Base-by-base conservation (phyloP, 2,329 filamentous ascomycete species). In the Juglanconis juglandina region DNA sequence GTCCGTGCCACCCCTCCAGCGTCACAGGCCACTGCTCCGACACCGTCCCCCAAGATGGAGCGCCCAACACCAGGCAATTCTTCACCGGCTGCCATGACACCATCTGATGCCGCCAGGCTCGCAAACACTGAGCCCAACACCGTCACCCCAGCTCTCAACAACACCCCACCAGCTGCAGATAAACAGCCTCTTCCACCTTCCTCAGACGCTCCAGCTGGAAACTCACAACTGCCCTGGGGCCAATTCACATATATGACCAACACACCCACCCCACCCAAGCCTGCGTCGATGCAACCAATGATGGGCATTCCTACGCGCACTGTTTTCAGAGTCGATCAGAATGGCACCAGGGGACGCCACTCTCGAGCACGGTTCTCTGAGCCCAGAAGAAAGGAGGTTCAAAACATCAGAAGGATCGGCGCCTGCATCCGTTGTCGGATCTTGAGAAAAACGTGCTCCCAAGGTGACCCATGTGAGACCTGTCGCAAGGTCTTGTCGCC, bases 391-490 rank as follows among this genome's bases (percentile, higher is more conserved):
- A 86, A 84, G 68, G 83, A 88, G 67, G 86, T 89, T 2, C 84
- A 87, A 65, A 83, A 85, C 63, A 83, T 88, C 30, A 81, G 86
- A 32, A 85, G 86, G 66, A 80, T 86, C 41, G 86, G 86, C 5
- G 86, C 86, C 11, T 89, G 86, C 66, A 87, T 88, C 56, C 77
- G 86, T 49, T 89, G 86, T 67, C 80, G 85, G 42, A 87, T 88
- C 63, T 72, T 89, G 41, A 80, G 86, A 60, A 89, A 89, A 73
- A 86, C 84, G 1, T 89, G 86, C 67, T 86, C 84, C n/a, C 81
- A 80, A 61, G 86, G 84, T 37, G 82, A 79, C 6, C 85, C 86
- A 0, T 89, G 86, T 65, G 80, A 83, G 56, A 85, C 85, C 1
- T 89, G 86, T 64, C 80, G 81, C 62, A 87, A 85, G 67, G 85